Conservation (phyloP, 306 rosid genomes). For the Glycine tomentella region DNA sequence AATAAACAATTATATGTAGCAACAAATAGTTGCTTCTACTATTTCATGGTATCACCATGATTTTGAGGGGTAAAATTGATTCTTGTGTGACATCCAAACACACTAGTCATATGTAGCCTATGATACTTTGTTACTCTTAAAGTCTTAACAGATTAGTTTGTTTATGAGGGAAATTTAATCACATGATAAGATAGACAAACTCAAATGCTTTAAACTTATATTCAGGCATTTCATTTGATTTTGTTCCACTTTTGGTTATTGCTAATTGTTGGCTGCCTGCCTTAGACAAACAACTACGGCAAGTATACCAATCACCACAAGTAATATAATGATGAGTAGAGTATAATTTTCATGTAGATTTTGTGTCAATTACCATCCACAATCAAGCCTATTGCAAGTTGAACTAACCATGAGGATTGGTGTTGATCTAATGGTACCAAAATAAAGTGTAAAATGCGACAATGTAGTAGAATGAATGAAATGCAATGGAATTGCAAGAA, state of each 20-base stretch:
- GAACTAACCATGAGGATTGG: neutral
- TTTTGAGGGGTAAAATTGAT: no score
- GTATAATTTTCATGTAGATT: no score
- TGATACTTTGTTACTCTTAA: conserved; percentile 6
- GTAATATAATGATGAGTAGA: no score
- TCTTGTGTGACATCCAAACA: no score
- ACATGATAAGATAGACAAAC: neutral
- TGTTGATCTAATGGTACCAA: neutral
- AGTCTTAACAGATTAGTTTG: conserved; percentile 6
- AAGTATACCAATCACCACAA: neutral
- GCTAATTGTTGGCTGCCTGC: neutral
- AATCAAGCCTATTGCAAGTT: neutral
- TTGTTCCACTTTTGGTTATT: conserved; percentile 10
- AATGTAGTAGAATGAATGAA: neutral
- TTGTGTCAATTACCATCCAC: neutral
- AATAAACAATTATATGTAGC: no score
- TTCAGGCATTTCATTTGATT: neutral
- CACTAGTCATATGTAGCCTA: neutral
- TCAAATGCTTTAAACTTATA: neutral
- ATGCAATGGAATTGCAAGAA: neutral
- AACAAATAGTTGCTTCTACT: no score
- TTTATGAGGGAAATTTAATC: conserved; percentile 4
- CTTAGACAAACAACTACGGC: neutral
- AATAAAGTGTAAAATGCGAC: neutral
- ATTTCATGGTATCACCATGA: no score